Conservation (phyloP, 305 asterid genomes). For the Plantago rigida region DNA sequence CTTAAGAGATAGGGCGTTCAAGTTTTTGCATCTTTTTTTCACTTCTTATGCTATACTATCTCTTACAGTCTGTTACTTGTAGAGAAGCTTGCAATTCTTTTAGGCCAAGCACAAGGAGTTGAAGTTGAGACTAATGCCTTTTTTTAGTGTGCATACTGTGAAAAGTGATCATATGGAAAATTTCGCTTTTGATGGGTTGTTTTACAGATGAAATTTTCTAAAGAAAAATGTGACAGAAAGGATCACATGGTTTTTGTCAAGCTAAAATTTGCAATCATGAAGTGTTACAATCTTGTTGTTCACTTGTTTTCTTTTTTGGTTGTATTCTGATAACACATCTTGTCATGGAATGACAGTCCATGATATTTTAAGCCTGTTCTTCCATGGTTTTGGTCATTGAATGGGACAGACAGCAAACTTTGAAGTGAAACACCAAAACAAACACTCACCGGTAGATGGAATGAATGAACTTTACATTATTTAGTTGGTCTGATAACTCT, state of each 20-base stretch:
- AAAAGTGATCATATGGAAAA: constrained; percentile 4
- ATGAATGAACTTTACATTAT: no score
- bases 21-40: constrained; percentile 12
- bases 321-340: constrained; percentile 1
- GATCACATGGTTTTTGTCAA: constrained; percentile 6
- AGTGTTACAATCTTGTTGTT: not conserved
- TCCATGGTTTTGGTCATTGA: constrained; percentile 19
- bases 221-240: constrained; percentile 1
- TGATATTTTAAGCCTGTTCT: not conserved
- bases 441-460: not conserved
- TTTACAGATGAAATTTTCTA: not conserved
- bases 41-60: not conserved
- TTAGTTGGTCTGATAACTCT: no score
- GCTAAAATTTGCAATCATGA: not conserved
- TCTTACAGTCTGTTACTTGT: constrained; percentile 16
- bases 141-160: constrained; percentile 18
- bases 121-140: constrained; percentile 21
- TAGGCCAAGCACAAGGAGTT: constrained; percentile 26
- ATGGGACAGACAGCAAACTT: constrained; percentile 19
- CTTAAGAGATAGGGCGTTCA: constrained; percentile 19
- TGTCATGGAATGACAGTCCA: constrained; percentile 15
- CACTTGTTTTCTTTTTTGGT: not conserved
- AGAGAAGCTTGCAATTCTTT: constrained; percentile 10
- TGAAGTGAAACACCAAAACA: constrained; percentile 18
- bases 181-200: not conserved